Conservation (phyloP, 768 basidiomycete species). For the Suillus bovinus region DNA sequence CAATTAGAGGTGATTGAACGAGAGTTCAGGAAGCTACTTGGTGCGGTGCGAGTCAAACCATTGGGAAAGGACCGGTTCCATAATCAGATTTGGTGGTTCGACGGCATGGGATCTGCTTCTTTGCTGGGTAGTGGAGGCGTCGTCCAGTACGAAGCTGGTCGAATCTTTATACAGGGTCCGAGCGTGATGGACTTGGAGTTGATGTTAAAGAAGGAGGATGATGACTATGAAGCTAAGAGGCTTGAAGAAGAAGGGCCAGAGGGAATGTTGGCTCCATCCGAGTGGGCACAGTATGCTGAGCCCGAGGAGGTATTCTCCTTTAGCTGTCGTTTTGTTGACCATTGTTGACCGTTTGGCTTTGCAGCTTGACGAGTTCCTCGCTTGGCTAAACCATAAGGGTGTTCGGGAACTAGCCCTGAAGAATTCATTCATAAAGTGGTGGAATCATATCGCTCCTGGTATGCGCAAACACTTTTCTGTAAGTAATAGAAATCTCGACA, state of each 20-base stretch:
- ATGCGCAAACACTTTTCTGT: conserved; percentile 76
- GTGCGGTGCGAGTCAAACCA: conserved; percentile 83
- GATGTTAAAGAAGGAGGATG: conserved; percentile 57
- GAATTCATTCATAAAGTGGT: conserved; percentile 78
- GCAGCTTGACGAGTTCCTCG: conserved; percentile 79
- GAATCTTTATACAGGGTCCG: conserved; percentile 92
- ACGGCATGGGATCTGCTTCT: conserved; percentile 87
- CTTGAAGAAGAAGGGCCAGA: conserved; percentile 80
- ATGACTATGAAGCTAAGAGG: conserved; percentile 56
- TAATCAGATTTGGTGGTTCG: conserved; percentile 98
- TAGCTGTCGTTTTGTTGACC: background rate
- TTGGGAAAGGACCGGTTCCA: conserved; percentile 92
- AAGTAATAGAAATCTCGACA: conserved; percentile 31
- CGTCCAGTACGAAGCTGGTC: conserved; percentile 83
- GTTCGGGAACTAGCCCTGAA: conserved; percentile 83
- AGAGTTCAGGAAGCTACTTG: conserved; percentile 89
- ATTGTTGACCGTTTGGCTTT: conserved; percentile 16
- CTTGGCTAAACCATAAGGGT: conserved; percentile 93
- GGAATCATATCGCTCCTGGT: conserved; percentile 78
- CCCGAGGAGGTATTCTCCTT: conserved; percentile 69
- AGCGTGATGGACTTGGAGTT: conserved; percentile 78
- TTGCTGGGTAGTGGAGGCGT: conserved; percentile 77
- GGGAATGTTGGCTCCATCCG: conserved; percentile 66
- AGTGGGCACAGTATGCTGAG: conserved; percentile 90
- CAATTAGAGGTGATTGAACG: conserved; percentile 86